Evolutionary conservation across 192 early-diverging fungal species (phyloP).

Genomic region (Coemansia sp.): DNA sequence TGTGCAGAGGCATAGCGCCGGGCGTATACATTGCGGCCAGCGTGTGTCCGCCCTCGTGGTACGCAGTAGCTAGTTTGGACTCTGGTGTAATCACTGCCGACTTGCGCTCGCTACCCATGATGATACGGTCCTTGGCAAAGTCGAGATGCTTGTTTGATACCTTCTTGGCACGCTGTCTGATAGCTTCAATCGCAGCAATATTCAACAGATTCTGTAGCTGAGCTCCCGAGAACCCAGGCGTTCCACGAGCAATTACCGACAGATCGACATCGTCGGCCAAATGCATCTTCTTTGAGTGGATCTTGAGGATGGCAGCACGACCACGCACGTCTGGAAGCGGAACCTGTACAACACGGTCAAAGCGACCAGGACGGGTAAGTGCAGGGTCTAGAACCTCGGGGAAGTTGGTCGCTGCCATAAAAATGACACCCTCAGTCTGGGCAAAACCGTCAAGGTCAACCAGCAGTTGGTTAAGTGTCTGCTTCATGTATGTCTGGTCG

Average conservation of each 20-base stretch:
- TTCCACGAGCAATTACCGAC: slow-evolving; percentile 86
- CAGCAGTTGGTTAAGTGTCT: slow-evolving; percentile 97
- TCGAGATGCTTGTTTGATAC: slow-evolving; percentile 87
- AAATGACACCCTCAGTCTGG: slow-evolving; percentile 93
- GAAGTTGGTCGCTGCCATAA: slow-evolving; percentile 99
- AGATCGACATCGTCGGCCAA: slow-evolving; percentile 75
- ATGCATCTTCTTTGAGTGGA: slow-evolving; percentile 80
- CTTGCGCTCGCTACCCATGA: slow-evolving; percentile 96
- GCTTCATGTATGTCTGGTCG: slow-evolving; percentile 96
- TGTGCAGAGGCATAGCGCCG: slow-evolving; percentile 94
- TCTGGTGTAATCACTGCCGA: slow-evolving; percentile 89
- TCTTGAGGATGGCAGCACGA: slow-evolving; percentile 85
- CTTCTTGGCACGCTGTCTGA: slow-evolving; percentile 67
- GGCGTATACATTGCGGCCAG: slow-evolving; percentile 93
- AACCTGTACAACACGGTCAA: slow-evolving; percentile 93
- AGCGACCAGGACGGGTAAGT: slow-evolving; percentile 92
- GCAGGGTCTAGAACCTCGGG: slow-evolving; percentile 97
- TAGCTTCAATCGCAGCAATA: slow-evolving; percentile 94
- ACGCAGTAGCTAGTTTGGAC: slow-evolving; percentile 86
- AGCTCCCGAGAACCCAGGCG: slow-evolving; percentile 99
- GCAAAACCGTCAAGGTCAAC: slow-evolving; percentile 99
- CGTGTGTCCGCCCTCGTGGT: slow-evolving; percentile 98
- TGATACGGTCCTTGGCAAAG: slow-evolving; percentile 96
- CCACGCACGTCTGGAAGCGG: slow-evolving; percentile 97
- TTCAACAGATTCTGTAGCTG: slow-evolving; percentile 97